A percentile compares a stretch with the other conserved stretches of the same genome.
These are phyloP conservation scores for Taphrina sp. DNA, from an alignment of 1,139 yeast genomes.

Conservation along the genomic window DNA sequence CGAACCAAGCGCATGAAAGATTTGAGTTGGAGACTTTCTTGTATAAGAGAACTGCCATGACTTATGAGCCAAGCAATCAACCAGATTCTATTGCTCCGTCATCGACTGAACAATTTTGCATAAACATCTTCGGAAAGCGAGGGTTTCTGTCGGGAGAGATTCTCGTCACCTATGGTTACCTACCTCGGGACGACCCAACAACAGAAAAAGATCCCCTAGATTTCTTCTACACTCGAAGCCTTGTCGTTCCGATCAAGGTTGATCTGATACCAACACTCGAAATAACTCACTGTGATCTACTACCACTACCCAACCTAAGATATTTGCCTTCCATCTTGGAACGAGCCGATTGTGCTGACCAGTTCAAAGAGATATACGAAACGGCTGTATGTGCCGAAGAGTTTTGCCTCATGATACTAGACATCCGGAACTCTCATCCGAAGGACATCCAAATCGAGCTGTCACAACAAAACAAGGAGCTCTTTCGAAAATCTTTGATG, in stretches of 20 bases:
- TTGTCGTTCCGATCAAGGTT: conserved; percentile 63
- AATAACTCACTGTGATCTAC: conserved; percentile 67
- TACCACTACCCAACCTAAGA: conserved; percentile 49
- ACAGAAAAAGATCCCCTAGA: too few species aligned
- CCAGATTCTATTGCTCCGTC: conserved; percentile 37
- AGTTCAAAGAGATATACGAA: background rate
- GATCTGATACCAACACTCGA: conserved; percentile 73
- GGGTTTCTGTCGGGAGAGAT: conserved; percentile 68
- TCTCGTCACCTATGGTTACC: conserved; percentile 63
- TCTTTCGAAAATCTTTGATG: background rate
- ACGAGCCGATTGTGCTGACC: background rate
- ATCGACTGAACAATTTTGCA: conserved; percentile 47
- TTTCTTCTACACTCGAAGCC: conserved; percentile 51
- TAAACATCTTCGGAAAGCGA: conserved; percentile 68
- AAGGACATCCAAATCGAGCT: conserved; percentile 44
- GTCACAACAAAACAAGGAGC: conserved; percentile 34
- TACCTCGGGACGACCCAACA: background rate
- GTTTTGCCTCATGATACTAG: conserved; percentile 64
- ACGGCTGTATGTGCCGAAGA: conserved; percentile 47
- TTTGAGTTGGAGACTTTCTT: conserved; percentile 75
- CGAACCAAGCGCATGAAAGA: conserved; percentile 56
- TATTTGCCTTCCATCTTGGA: background rate
- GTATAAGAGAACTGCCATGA: conserved; percentile 58
- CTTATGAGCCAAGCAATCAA: conserved; percentile 34
- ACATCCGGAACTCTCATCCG: conserved; percentile 68